A percentile compares a stretch with the other conserved stretches of the same genome.
phyloP scores from a whole-genome alignment of 257 asterid genomes.

The Ehretia macrophylla region DNA sequence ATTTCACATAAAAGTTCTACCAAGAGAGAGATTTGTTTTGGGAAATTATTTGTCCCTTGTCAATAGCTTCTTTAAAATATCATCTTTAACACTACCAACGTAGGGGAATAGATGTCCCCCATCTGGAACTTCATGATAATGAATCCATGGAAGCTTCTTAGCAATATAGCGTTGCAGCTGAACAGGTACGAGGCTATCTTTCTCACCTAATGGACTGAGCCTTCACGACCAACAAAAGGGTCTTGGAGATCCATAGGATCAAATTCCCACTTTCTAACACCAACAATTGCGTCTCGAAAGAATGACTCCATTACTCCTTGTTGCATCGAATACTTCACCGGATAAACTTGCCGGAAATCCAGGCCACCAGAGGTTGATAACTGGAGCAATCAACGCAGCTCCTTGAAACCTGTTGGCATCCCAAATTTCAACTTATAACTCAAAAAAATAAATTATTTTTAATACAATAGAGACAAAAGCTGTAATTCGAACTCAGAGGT shows the following conservation, averaged over 20 bases:
- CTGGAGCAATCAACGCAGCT: slow-evolving; percentile 43
- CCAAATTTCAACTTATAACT: neutral
- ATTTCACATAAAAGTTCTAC: no score
- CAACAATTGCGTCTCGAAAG: slow-evolving; percentile 44
- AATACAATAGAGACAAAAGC: neutral
- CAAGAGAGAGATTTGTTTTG: no score
- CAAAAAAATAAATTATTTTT: no score
- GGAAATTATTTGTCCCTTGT: neutral
- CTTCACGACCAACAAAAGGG: slow-evolving; percentile 29
- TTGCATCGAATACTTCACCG: slow-evolving; percentile 24
- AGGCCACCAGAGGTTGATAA: slow-evolving; percentile 64
- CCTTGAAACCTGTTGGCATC: slow-evolving; percentile 42
- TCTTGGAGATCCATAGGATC: slow-evolving; percentile 41
- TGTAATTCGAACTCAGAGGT: no score
- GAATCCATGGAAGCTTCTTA: slow-evolving; percentile 46
- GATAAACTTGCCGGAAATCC: slow-evolving; percentile 43
- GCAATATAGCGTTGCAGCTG: slow-evolving; percentile 36
- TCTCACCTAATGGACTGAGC: slow-evolving; percentile 38
- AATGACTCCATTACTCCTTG: slow-evolving; percentile 45
- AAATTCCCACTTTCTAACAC: slow-evolving; percentile 47
- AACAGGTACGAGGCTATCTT: slow-evolving; percentile 45
- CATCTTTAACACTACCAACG: neutral
- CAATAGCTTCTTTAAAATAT: neutral
- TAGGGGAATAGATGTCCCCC: slow-evolving; percentile 2
- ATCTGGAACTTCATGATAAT: slow-evolving; percentile 1